phyloP scores from a whole-genome alignment of 345 rosid species.

The Aethionema arabicum region DNA sequence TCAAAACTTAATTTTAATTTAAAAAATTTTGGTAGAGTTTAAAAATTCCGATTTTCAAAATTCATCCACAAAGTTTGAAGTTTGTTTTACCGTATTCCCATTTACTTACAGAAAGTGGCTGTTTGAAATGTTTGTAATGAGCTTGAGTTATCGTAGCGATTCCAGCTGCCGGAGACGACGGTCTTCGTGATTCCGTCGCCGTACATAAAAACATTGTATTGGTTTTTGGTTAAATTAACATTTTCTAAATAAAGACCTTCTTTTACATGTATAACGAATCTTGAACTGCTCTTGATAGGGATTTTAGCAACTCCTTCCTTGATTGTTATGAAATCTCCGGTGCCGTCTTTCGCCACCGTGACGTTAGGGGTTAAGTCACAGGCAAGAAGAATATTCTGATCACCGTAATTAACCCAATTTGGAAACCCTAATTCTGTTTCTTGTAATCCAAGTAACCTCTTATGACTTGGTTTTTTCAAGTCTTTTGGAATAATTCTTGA shows the following conservation, averaged over 20 bases:
- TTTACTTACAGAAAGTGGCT: slow-evolving; percentile 61
- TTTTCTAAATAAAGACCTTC: slow-evolving; percentile 55
- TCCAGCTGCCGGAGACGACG: slow-evolving; percentile 46
- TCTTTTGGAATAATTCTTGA: slow-evolving; percentile 43
- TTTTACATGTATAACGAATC: slow-evolving; percentile 60
- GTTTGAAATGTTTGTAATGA: slow-evolving; percentile 42
- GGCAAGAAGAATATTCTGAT: slow-evolving; percentile 50
- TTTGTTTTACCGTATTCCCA: too few species aligned
- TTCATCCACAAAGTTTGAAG: too few species aligned
- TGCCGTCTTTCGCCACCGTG: slow-evolving; percentile 57
- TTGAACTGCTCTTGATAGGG: slow-evolving; percentile 44
- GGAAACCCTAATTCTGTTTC: slow-evolving; percentile 38
- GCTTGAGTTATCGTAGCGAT: slow-evolving; percentile 52
- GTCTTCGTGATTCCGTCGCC: slow-evolving; percentile 62
- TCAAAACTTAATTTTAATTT: too few species aligned
- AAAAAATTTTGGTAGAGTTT: too few species aligned
- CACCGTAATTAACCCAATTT: slow-evolving; percentile 46
- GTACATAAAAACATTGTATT: slow-evolving; percentile 63
- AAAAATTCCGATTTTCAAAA: too few species aligned
- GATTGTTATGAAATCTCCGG: slow-evolving; percentile 45
- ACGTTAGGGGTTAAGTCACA: slow-evolving; percentile 34
- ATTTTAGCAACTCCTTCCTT: slow-evolving; percentile 45
- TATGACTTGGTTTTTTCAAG: slow-evolving; percentile 44
- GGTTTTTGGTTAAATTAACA: slow-evolving; percentile 49
- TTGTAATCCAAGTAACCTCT: slow-evolving; percentile 38